A percentile compares a stretch with the other conserved stretches of the same genome.
Conservation (phyloP, 2,329 filamentous ascomycete genomes). For the Talaromyces islandicus region DNA sequence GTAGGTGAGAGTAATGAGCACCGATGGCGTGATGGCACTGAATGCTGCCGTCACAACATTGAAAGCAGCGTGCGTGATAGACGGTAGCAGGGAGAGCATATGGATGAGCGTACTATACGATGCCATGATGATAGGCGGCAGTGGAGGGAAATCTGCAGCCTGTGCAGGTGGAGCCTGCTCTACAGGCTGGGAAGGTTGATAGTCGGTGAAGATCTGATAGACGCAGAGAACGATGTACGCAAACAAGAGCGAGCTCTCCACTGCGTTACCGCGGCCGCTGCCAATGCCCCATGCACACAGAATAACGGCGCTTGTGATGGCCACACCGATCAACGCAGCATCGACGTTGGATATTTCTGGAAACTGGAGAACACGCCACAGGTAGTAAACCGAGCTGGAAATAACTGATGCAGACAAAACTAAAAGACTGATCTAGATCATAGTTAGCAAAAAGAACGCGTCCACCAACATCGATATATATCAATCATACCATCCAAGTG, state of each 20-base stretch:
- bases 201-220: conserved; percentile 99
- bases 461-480: neutral
- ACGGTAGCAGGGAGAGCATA: conserved; percentile 74
- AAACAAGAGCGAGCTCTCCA: conserved; percentile 91
- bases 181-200: conserved; percentile 70
- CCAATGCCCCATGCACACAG: conserved; percentile 90
- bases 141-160: conserved; percentile 72
- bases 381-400: conserved; percentile 88
- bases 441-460: conserved; percentile 13
- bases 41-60: conserved; percentile 86
- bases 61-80: conserved; percentile 74
- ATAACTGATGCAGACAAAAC: conserved; percentile 86
- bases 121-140: conserved; percentile 96
- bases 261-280: conserved; percentile 86
- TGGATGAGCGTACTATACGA: conserved; percentile 90
- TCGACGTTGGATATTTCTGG: conserved; percentile 89
- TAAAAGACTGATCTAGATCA: conserved; percentile 70
- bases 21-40: conserved; percentile 90
- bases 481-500: conserved; percentile 80
- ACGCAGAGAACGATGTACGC: conserved; percentile 98
- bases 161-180: conserved; percentile 54
- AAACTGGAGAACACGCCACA: conserved; percentile 91
- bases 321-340: conserved; percentile 84
- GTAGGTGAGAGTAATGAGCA: conserved; percentile 91
- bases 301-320: conserved; percentile 88